Conservation (phyloP, 805 yeast species). For the Schwanniomyces sp. region DNA sequence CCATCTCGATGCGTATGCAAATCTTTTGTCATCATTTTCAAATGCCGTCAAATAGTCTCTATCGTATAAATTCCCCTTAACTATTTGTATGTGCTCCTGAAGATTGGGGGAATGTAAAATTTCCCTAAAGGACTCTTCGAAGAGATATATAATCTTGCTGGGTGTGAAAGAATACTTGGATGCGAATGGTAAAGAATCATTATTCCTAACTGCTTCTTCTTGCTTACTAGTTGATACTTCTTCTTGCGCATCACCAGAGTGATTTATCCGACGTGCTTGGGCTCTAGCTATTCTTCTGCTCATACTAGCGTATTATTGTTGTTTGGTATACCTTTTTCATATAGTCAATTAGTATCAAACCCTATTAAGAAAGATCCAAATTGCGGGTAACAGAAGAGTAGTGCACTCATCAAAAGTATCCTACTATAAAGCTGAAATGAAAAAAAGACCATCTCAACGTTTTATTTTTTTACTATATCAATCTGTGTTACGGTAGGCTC, state of each 20-base stretch:
- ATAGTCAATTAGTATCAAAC: not conserved
- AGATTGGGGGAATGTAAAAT: slow-evolving; percentile 36
- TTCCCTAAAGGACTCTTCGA: slow-evolving; percentile 28
- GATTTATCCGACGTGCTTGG: slow-evolving; percentile 18
- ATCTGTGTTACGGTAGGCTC: slow-evolving; percentile 55
- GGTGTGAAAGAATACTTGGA: slow-evolving; percentile 33
- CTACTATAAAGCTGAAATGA: slow-evolving; percentile 6
- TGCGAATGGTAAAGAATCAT: slow-evolving; percentile 32
- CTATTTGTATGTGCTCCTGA: slow-evolving; percentile 55
- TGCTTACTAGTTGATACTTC: not conserved
- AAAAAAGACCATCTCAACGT: not conserved
- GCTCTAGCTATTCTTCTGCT: slow-evolving; percentile 33
- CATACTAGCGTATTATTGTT: slow-evolving; percentile 10
- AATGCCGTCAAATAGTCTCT: slow-evolving; percentile 75
- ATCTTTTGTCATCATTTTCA: slow-evolving; percentile 57
- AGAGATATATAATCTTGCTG: slow-evolving; percentile 35
- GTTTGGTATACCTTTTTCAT: not conserved
- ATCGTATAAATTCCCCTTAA: slow-evolving; percentile 67
- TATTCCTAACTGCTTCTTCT: slow-evolving; percentile 1
- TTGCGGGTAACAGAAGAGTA: slow-evolving; percentile 12
- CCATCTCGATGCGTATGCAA: slow-evolving; percentile 84
- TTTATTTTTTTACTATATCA: slow-evolving; percentile 21
- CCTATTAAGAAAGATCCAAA: slow-evolving; percentile 1
- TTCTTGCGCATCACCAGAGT: not conserved
- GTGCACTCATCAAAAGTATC: not conserved